Conservation (phyloP, 768 basidiomycete genomes). For the Termitomyces sp. region DNA sequence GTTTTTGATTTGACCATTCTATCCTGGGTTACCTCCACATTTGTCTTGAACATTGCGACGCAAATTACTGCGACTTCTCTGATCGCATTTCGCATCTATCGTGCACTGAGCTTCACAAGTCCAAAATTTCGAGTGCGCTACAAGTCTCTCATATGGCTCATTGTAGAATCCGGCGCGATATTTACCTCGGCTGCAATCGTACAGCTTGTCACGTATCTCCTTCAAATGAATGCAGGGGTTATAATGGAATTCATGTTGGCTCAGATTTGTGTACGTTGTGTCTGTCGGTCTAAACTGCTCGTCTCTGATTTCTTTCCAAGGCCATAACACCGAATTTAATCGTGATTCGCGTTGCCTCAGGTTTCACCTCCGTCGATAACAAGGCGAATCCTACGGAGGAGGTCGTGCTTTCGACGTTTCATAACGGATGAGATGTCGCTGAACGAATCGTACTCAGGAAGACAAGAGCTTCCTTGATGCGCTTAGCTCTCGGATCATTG, state of each 20-base stretch:
- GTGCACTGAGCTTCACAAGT: conserved; percentile 13
- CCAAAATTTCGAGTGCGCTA: conserved; percentile 17
- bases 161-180: conserved; percentile 23
- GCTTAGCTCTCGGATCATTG: background rate
- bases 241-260: conserved; percentile 23
- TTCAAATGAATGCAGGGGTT: conserved; percentile 26
- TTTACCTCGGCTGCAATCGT: conserved; percentile 23
- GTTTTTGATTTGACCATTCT: conserved; percentile 22
- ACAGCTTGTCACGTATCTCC: conserved; percentile 21
- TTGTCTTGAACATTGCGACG: conserved; percentile 24
- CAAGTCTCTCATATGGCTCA: conserved; percentile 19
- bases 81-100: conserved; percentile 21
- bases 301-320: background rate
- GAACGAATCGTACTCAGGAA: background rate
- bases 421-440: background rate
- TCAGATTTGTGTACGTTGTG: conserved; percentile 21
- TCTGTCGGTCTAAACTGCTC: background rate
- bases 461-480: background rate
- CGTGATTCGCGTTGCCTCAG: background rate
- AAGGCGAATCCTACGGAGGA: background rate
- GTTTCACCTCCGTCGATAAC: background rate
- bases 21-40: conserved; percentile 24
- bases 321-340: background rate
- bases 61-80: conserved; percentile 22
- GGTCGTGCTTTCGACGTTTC: background rate